Evolutionary conservation across 2,329 filamentous ascomycete genomes (phyloP).

Genomic region (Beauveria bassiana): DNA sequence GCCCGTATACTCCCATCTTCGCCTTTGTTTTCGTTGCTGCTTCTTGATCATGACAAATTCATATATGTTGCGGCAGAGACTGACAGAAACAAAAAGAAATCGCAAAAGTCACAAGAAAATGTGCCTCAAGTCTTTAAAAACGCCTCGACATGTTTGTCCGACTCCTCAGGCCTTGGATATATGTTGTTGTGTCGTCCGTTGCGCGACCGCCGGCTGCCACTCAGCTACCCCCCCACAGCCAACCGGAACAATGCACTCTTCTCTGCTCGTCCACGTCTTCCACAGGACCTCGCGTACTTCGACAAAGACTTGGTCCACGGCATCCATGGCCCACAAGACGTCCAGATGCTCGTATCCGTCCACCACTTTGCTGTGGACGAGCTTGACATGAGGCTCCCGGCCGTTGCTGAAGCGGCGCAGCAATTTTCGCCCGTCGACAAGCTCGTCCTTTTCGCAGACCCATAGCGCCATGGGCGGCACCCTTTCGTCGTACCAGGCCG

Average conservation of each 20-base stretch:
- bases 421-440: slow-evolving; percentile 74
- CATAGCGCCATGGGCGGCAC: slow-evolving; percentile 82
- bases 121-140: neutral
- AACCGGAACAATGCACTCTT: slow-evolving; percentile 53
- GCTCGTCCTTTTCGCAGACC: slow-evolving; percentile 73
- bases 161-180: neutral
- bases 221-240: slow-evolving; percentile 49
- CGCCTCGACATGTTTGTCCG: neutral
- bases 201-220: slow-evolving; percentile 24
- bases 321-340: slow-evolving; percentile 91
- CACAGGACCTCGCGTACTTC: slow-evolving; percentile 79
- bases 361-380: slow-evolving; percentile 78
- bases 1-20: neutral
- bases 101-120: neutral
- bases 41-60: neutral
- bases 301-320: slow-evolving; percentile 70
- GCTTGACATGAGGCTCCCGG: slow-evolving; percentile 69
- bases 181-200: neutral
- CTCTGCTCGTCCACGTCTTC: slow-evolving; percentile 57
- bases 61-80: neutral
- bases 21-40: neutral
- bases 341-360: slow-evolving; percentile 89
- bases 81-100: neutral
- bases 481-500: slow-evolving; percentile 74
- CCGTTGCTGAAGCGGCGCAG: slow-evolving; percentile 67